These are phyloP conservation scores for Colletotrichum siamense DNA, from an alignment of 2,329 filamentous ascomycete species.

Conservation along the genomic window DNA sequence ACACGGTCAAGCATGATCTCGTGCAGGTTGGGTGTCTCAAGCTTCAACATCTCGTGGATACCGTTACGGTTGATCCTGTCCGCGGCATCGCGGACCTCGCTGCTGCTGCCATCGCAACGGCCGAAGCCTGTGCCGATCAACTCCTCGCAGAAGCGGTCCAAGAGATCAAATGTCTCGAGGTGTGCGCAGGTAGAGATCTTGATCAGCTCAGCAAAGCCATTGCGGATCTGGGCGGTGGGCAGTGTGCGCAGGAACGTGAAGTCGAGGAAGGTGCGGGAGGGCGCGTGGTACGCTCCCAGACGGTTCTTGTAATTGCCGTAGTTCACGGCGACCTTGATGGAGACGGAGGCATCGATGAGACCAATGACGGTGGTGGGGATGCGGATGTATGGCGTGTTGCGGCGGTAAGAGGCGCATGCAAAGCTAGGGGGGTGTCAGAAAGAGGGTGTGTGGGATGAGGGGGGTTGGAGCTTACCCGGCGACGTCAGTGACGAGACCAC, in stretches of 20 bases:
- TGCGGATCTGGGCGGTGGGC: conserved; percentile 71
- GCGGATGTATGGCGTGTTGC: conserved; percentile 77
- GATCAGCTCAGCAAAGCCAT: conserved; percentile 77
- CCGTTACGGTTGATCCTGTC: conserved; percentile 73
- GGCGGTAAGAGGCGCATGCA: conserved; percentile 73
- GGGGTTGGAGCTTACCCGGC: conserved; percentile 52
- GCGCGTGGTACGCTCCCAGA: conserved; percentile 75
- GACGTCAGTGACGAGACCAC: conserved; percentile 75
- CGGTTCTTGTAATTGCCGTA: conserved; percentile 80
- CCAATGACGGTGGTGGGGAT: conserved; percentile 78
- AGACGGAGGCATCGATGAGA: conserved; percentile 76
- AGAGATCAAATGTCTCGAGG: conserved; percentile 67
- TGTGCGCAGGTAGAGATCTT: conserved; percentile 78
- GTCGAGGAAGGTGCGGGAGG: conserved; percentile 75
- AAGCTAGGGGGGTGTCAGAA: conserved; percentile 49
- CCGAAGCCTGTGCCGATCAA: conserved; percentile 71
- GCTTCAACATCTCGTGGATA: conserved; percentile 75
- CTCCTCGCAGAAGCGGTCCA: conserved; percentile 73
- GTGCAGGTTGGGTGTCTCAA: conserved; percentile 76
- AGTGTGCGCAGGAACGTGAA: conserved; percentile 75
- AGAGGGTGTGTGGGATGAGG: conserved; percentile 37
- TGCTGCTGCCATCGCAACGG: conserved; percentile 58
- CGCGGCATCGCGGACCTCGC: conserved; percentile 64
- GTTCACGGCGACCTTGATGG: conserved; percentile 81
- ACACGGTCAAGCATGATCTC: conserved; percentile 76